These are phyloP conservation scores for Tulasnella sp. DNA, from an alignment of 768 basidiomycete genomes.

Conservation along the genomic window DNA sequence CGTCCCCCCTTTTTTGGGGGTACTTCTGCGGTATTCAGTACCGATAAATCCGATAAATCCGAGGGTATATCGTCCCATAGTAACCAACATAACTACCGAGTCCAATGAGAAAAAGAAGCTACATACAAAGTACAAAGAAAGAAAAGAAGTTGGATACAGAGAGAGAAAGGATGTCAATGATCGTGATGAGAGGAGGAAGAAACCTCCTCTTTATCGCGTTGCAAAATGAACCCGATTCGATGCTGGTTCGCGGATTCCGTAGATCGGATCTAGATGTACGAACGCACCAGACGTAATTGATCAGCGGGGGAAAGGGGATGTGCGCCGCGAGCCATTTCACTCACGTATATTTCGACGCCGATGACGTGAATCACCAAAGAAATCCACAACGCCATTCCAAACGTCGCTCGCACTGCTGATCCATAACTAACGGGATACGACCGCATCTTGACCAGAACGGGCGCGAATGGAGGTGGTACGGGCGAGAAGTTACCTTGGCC, in stretches of 20 bases:
- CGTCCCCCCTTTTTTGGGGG: not conserved
- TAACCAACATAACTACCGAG: not conserved
- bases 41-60: not conserved
- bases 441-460: slow-evolving; percentile 1
- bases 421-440: slow-evolving; percentile 11
- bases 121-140: not conserved
- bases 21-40: not conserved
- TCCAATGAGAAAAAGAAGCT: not conserved
- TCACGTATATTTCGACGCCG: slow-evolving; percentile 20
- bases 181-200: not conserved
- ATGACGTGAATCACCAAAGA: slow-evolving; percentile 18
- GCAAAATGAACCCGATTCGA: slow-evolving; percentile 4
- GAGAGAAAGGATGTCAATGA: not conserved
- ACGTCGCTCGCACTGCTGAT: slow-evolving; percentile 2
- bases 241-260: slow-evolving; percentile 5
- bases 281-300: no score
- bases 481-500: not conserved
- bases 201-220: not conserved
- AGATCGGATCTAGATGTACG: not conserved
- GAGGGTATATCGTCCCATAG: no score
- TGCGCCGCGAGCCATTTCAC: not conserved
- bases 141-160: not conserved
- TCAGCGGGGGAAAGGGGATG: not conserved
- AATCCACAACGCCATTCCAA: slow-evolving; percentile 18
- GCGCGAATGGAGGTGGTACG: no score